Base-by-base conservation (phyloP, 305 asterid species). In the Withania somnifera region DNA sequence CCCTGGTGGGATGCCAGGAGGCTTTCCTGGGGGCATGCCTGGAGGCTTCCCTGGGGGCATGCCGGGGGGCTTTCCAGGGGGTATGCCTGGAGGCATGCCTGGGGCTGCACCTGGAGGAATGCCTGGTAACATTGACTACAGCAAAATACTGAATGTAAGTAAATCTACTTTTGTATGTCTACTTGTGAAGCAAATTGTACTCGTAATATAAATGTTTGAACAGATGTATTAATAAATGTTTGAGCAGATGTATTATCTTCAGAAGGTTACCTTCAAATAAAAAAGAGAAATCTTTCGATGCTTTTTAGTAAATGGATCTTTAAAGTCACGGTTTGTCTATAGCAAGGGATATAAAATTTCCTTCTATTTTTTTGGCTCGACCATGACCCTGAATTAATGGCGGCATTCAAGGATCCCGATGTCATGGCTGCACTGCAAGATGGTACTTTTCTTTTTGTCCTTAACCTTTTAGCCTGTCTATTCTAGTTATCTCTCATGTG, bases 341-440 rank as follows among this genome's bases (percentile, higher is more conserved):
- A 11, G 32, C 32, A 69, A 10, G 17, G 54, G 13, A 8, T 13
- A 6, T 69, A 40, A 40, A 69, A 69, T 69, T 20, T 69, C 32
- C 82, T 42, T 69, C n/a, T 81, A 15, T 24, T 10, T 56, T 83
- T 53, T 79, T 86, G 82, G 80, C 56, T 86, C 82, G 77, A 54
- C 82, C 92, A 95, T 97, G 99, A 95, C 85, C 99, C 99, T 78
- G 99, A 95, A 78, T 82, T 95, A 89, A 93, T 94, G 98, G 91
- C 93, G 17, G 97, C 98, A 30, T 95, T 95, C 89, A 90, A 89
- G 84, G 99, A 95, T 89, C 98, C 97, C 28, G 97, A 95, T 83
- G 91, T 95, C 67, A 92, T 95, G 98, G 96, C 93, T 82, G 98
- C 98, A 85, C 94, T 95, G 51, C 98, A 93, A 92, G 99, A 95